A percentile compares a stretch with the other conserved stretches of the same genome.
These are phyloP conservation scores for Parascedosporium putredinis DNA, from an alignment of 2,329 filamentous ascomycete species.

Conservation along the genomic window DNA sequence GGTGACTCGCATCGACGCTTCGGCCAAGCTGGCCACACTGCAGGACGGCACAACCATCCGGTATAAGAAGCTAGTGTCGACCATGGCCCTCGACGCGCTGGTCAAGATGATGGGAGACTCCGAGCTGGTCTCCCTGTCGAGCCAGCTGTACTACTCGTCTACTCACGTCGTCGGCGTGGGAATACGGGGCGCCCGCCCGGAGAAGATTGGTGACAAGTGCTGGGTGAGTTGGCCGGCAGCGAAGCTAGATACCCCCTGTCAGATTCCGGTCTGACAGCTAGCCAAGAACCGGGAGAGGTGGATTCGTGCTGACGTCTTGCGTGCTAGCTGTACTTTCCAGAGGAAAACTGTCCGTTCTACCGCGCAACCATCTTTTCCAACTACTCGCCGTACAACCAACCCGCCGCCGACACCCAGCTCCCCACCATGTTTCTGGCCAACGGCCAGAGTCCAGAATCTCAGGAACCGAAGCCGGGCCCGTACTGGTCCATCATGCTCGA, in stretches of 20 bases:
- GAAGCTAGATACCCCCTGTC: no score
- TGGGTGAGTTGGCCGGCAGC: conserved; percentile 74
- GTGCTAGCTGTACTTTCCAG: conserved; percentile 96
- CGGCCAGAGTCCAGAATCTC: conserved; percentile 67
- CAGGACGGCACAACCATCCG: conserved; percentile 78
- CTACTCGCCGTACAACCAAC: conserved; percentile 98
- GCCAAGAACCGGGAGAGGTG: no score
- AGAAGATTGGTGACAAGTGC: conserved; percentile 98
- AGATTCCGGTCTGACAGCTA: no score
- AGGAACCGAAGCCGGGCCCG: conserved; percentile 70
- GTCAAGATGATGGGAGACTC: conserved; percentile 80
- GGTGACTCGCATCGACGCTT: conserved; percentile 79
- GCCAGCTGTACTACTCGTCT: conserved; percentile 90
- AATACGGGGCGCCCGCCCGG: conserved; percentile 80
- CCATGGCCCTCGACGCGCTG: conserved; percentile 89
- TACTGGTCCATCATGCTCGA: conserved; percentile 99
- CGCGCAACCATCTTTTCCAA: conserved; percentile 99
- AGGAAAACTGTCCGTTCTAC: conserved; percentile 98
- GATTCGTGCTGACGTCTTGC: no score
- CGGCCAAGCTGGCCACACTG: conserved; percentile 72
- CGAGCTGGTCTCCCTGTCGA: conserved; percentile 72
- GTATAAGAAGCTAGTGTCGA: conserved; percentile 88
- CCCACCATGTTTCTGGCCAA: conserved; percentile 77
- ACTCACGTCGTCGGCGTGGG: conserved; percentile 97
- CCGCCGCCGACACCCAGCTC: conserved; percentile 69